A percentile compares a stretch with the other conserved stretches of the same genome.
Evolutionary conservation across 352 stramenopile species (phyloP).

Genomic region (Pythium chondricola): DNA sequence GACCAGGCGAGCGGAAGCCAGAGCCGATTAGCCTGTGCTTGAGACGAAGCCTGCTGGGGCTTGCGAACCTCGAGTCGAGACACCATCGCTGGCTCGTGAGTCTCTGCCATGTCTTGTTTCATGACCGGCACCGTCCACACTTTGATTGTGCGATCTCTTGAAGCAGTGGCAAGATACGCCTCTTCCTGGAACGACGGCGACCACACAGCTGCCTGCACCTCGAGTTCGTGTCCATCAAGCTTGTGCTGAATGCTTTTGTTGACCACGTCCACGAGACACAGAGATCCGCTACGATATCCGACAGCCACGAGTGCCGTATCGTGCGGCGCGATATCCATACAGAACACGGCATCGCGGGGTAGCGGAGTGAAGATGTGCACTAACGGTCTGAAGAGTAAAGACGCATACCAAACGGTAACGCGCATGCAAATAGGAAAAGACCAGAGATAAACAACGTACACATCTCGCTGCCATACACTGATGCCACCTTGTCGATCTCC

Average conservation of each 20-base stretch:
- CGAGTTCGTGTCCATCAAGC: conserved; percentile 60
- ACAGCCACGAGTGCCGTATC: conserved; percentile 53
- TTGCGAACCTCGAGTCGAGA: conserved; percentile 40
- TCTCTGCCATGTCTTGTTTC: conserved; percentile 9
- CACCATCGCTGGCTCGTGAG: conserved; percentile 4
- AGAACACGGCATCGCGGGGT: conserved; percentile 45
- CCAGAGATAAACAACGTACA: conserved; percentile 21
- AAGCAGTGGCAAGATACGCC: conserved; percentile 51
- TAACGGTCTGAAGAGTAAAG: conserved; percentile 21
- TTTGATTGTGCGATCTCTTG: conserved; percentile 63
- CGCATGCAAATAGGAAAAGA: background rate
- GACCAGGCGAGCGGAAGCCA: conserved; percentile 73
- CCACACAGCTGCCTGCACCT: conserved; percentile 62
- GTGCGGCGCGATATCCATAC: conserved; percentile 42
- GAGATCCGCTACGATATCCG: conserved; percentile 58
- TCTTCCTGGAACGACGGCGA: conserved; percentile 1
- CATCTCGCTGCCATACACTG: conserved; percentile 50
- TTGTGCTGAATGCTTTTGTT: conserved; percentile 29
- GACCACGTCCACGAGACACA: conserved; percentile 48
- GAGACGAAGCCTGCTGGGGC: conserved; percentile 52
- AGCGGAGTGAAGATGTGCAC: conserved; percentile 42
- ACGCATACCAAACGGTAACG: background rate
- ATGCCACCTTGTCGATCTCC: conserved; percentile 57
- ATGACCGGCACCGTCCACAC: conserved; percentile 31
- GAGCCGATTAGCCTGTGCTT: conserved; percentile 59